phyloP scores from a whole-genome alignment of 257 asterid species.

The Nicotiana knightiana region DNA sequence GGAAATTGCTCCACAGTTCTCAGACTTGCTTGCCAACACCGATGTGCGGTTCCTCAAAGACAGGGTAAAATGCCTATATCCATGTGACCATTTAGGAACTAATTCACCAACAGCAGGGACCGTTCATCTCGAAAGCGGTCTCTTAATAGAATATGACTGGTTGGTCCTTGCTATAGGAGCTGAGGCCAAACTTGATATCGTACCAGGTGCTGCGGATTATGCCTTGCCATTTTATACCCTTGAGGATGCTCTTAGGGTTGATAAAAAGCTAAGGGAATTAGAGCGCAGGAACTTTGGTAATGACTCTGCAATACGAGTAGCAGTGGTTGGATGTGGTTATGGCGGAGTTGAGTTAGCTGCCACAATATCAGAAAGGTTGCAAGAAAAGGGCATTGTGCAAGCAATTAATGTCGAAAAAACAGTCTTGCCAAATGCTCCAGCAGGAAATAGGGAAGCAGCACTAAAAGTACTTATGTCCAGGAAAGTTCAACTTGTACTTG shows the following conservation, averaged over 20 bases:
- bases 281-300: constrained; percentile 69
- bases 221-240: constrained; percentile 94
- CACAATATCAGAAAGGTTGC: constrained; percentile 81
- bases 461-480: constrained; percentile 78
- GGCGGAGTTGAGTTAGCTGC: constrained; percentile 96
- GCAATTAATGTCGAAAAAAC: constrained; percentile 71
- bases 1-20: constrained; percentile 96
- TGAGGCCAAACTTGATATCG: constrained; percentile 72
- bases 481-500: constrained; percentile 77
- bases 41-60: constrained; percentile 67
- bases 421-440: constrained; percentile 78
- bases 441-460: constrained; percentile 86
- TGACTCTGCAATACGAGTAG: constrained; percentile 63
- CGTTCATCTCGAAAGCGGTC: constrained; percentile 87
- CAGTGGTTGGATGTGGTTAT: constrained; percentile 96
- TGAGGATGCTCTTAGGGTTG: constrained; percentile 80
- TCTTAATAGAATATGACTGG: constrained; percentile 90
- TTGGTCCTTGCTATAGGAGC: constrained; percentile 98
- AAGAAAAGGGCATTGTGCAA: constrained; percentile 64
- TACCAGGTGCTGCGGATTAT: constrained; percentile 83
- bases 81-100: constrained; percentile 57
- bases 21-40: constrained; percentile 77
- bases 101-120: constrained; percentile 51
- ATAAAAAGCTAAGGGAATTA: constrained; percentile 55
- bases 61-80: constrained; percentile 60